Percentiles rank a stretch among this genome's conserved stretches.
Conservation (phyloP, 257 asterid species). For the Voacanga thouarsii region DNA sequence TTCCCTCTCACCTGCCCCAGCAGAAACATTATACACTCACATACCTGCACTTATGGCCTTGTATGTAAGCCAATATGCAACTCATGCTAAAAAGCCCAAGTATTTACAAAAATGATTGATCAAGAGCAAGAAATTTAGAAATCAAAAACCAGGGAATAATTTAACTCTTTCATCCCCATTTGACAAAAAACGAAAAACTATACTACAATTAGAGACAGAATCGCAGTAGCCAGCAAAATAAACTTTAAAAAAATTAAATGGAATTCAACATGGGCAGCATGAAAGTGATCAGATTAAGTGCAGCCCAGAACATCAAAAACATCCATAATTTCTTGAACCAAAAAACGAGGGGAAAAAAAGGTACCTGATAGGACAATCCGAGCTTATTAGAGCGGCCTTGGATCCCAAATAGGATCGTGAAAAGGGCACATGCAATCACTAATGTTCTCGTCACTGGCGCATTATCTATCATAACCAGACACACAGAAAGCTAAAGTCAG, state of each 20-base stretch:
- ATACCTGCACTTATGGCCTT: background rate
- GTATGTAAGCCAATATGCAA: background rate
- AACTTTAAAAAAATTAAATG: background rate
- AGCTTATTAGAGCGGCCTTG: slow-evolving; percentile 67
- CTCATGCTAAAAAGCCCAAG: background rate
- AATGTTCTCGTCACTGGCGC: slow-evolving; percentile 81
- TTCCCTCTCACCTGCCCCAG: too few species aligned
- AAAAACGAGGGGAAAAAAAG: background rate
- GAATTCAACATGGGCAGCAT: background rate
- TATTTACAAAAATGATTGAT: background rate
- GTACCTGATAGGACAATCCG: slow-evolving; percentile 83
- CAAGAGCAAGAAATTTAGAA: background rate
- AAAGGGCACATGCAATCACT: slow-evolving; percentile 73
- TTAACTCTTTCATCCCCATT: background rate
- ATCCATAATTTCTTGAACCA: background rate
- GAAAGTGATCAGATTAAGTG: background rate
- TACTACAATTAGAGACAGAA: background rate
- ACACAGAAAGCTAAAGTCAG: background rate
- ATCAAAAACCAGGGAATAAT: background rate
- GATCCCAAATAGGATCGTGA: slow-evolving; percentile 89
- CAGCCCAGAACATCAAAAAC: background rate
- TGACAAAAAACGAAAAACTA: background rate
- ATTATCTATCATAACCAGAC: slow-evolving; percentile 47
- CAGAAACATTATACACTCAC: too few species aligned
- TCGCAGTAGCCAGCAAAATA: background rate